phyloP scores from a whole-genome alignment of 2,329 filamentous ascomycete species.

The Monilinia vaccinii-corymbosi region DNA sequence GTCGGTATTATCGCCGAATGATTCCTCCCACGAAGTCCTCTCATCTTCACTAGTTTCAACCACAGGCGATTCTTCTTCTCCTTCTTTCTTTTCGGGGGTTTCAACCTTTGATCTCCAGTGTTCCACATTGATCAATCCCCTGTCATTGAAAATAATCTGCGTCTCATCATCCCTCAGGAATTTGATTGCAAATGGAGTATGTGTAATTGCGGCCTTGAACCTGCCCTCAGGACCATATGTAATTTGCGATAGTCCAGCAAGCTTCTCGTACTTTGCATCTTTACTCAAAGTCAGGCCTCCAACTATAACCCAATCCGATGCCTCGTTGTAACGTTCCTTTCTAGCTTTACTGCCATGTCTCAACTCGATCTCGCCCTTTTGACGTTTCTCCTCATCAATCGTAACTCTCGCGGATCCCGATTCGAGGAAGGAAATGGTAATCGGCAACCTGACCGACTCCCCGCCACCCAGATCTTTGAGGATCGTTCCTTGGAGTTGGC shows the following conservation, averaged over 20 bases:
- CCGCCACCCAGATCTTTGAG: constrained; percentile 65
- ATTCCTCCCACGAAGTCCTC: constrained; percentile 96
- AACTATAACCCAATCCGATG: constrained; percentile 75
- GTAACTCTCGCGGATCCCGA: constrained; percentile 81
- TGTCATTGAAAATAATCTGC: constrained; percentile 81
- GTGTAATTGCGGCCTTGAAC: constrained; percentile 76
- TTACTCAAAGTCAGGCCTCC: constrained; percentile 68
- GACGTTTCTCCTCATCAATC: constrained; percentile 83
- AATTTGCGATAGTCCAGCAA: constrained; percentile 61
- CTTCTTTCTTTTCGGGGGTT: constrained; percentile 27
- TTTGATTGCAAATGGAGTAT: constrained; percentile 74
- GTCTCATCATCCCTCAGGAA: constrained; percentile 76
- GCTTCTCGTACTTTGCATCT: constrained; percentile 58
- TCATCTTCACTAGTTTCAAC: constrained; percentile 55
- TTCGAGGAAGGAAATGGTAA: constrained; percentile 81
- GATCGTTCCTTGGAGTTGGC: constrained; percentile 71
- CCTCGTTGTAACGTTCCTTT: constrained; percentile 93
- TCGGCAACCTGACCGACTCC: constrained; percentile 67
- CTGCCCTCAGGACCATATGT: constrained; percentile 67
- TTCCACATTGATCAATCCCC: constrained; percentile 85
- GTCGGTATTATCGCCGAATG: constrained; percentile 91
- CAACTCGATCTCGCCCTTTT: constrained; percentile 81
- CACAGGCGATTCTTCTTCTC: constrained; percentile 33
- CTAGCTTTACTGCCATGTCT: constrained; percentile 74
- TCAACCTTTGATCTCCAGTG: constrained; percentile 91